These are phyloP conservation scores for Baorangia bicolor DNA, from an alignment of 768 basidiomycete genomes.

Conservation along the genomic window DNA sequence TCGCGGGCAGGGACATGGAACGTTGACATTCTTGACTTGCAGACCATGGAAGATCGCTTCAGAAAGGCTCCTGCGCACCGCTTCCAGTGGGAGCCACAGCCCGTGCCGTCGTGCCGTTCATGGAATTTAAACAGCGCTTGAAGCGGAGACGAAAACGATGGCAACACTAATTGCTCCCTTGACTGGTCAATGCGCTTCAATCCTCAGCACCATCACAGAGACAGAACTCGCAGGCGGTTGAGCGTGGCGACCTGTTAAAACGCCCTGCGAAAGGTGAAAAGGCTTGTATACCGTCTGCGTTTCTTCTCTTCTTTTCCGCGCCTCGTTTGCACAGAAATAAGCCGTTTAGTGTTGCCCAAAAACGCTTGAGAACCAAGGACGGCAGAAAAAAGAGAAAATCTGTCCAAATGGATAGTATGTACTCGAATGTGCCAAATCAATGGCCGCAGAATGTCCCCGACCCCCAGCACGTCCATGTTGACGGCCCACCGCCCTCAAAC, in stretches of 20 bases:
- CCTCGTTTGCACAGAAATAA: conserved; percentile 45
- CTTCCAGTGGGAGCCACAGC: conserved; percentile 13
- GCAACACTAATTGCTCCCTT: conserved; percentile 23
- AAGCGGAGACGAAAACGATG: conserved; percentile 29
- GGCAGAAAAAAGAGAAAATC: conserved; percentile 40
- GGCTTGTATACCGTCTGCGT: conserved; percentile 39
- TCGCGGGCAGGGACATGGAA: not conserved
- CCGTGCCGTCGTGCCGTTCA: conserved; percentile 30
- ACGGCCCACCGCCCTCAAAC: conserved; percentile 30
- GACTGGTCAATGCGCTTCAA: conserved; percentile 35
- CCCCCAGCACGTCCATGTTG: conserved; percentile 33
- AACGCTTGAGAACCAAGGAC: conserved; percentile 42
- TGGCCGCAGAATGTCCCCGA: conserved; percentile 40
- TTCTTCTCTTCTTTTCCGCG: conserved; percentile 37
- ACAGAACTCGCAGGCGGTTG: conserved; percentile 40
- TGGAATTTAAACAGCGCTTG: conserved; percentile 20
- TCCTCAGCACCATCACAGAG: conserved; percentile 40
- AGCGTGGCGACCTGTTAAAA: conserved; percentile 34
- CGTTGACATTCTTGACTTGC: conserved; percentile 1
- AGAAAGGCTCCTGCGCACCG: conserved; percentile 24
- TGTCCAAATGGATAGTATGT: conserved; percentile 46
- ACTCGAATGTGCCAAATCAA: conserved; percentile 43
- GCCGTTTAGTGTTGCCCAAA: conserved; percentile 43
- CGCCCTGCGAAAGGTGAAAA: conserved; percentile 40
- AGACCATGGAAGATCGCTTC: conserved; percentile 23